Evolutionary conservation across 352 stramenopile genomes (phyloP), one percentile per base, ranked within the genome.

Genomic region (Thraustochytrium sp.): DNA sequence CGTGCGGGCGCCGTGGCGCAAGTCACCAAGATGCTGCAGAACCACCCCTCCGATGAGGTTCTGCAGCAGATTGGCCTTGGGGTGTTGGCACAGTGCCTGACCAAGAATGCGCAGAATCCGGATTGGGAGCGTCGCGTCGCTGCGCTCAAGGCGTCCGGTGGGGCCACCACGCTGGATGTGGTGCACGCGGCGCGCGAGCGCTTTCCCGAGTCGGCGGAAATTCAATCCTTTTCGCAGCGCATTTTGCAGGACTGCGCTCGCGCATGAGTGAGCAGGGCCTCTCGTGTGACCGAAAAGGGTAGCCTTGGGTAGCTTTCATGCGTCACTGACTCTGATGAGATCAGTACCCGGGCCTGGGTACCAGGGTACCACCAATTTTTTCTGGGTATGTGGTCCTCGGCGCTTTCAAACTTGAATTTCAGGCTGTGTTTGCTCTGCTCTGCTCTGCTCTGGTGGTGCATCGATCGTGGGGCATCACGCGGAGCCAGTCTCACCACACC

Each of bases 61-160:
- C 26, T 80, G 11, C 65, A 75, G 13, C 68, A 51, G 38, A 44
- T 80, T 11, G 44, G 68, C 34, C n/a, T 80, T 18, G 68, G 68
- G 5, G 36, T 80, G 48, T 31, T 80, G 44, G 68, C 68, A 11
- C 76, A 64, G 26, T 46, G 34, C 2, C 37, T 80, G 13, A 75
- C 62, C 11, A 23, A 5, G 11, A 80, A 64, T 26, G 29, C 68
- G 11, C 21, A 72, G 21, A 55, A 65, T 26, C 48, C 59, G 26
- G 4, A 34, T 16, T 72, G 29, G 29, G 13, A 21, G 8, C 21
- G 46, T 16, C 59, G 59, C 34, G 40, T 72, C 40, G n/a, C 34
- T 29, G 36, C 40, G 34, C 40, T 72, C 34, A 72, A 48, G 36
- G 13, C 42, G 36, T 72, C 59, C 26, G 26, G 36, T 29, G 26